A percentile compares a stretch with the other conserved stretches of the same genome.
phyloP scores from a whole-genome alignment of 1,139 yeast species.

The Scheffersomyces insectosa region DNA sequence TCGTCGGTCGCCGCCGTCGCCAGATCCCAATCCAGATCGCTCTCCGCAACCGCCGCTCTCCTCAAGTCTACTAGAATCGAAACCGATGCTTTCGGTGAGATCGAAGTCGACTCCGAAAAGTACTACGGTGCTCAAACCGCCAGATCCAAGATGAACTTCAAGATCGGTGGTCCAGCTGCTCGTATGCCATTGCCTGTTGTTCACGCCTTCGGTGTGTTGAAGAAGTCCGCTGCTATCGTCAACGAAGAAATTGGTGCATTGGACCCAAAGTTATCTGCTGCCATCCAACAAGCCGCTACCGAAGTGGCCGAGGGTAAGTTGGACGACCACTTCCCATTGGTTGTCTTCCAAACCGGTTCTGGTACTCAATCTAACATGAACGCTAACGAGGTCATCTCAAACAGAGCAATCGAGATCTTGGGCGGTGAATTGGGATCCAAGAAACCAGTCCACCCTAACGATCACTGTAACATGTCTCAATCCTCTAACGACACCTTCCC shows the following conservation, averaged over 20 bases:
- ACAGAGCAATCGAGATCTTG: slow-evolving; percentile 92
- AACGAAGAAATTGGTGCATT: slow-evolving; percentile 78
- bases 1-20: slow-evolving; percentile 14
- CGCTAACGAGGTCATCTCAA: slow-evolving; percentile 97
- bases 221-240: slow-evolving; percentile 93
- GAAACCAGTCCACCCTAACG: slow-evolving; percentile 95
- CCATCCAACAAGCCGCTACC: slow-evolving; percentile 91
- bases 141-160: slow-evolving; percentile 87
- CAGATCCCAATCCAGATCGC: slow-evolving; percentile 24
- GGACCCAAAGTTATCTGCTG: slow-evolving; percentile 79
- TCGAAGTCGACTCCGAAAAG: slow-evolving; percentile 79
- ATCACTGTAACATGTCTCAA: slow-evolving; percentile 98
- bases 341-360: slow-evolving; percentile 97
- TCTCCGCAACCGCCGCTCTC: slow-evolving; percentile 27
- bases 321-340: slow-evolving; percentile 93
- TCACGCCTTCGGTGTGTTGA: slow-evolving; percentile 88
- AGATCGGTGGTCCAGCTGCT: slow-evolving; percentile 84
- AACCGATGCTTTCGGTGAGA: slow-evolving; percentile 95
- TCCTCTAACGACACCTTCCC: slow-evolving; percentile 98
- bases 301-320: slow-evolving; percentile 93
- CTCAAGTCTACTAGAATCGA: slow-evolving; percentile 61
- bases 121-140: slow-evolving; percentile 99
- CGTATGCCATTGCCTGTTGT: slow-evolving; percentile 88
- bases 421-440: slow-evolving; percentile 93
- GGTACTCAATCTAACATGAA: slow-evolving; percentile 99